phyloP scores from a whole-genome alignment of 352 stramenopile genomes.

The Phytophthora tentaculata region DNA sequence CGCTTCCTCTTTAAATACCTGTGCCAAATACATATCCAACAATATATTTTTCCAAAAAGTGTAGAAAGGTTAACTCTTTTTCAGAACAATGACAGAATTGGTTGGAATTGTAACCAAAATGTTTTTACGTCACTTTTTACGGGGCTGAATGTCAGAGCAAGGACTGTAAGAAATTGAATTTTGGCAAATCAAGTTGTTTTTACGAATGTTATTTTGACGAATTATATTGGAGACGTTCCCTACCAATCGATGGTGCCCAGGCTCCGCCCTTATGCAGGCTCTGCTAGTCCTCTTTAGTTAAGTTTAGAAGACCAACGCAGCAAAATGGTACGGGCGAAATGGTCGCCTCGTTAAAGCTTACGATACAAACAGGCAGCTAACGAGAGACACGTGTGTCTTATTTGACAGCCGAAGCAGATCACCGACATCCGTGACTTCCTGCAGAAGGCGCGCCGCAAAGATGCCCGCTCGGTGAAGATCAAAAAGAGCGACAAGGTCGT shows the following conservation, averaged over 20 bases:
- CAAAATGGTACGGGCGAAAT: constrained; percentile 70
- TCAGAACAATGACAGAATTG: no score
- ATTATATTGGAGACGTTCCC: constrained; percentile 5
- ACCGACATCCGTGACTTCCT: constrained; percentile 99
- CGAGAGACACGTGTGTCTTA: constrained; percentile 7
- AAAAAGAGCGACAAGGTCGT: constrained; percentile 97
- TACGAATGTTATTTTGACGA: constrained; percentile 13
- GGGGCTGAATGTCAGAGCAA: no score
- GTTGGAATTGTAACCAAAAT: no score
- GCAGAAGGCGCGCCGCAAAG: constrained; percentile 97
- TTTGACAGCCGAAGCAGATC: constrained; percentile 96
- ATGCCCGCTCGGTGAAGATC: constrained; percentile 99
- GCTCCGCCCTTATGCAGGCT: constrained; percentile 30
- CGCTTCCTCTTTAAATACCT: no score
- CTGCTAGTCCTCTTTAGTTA: constrained; percentile 66
- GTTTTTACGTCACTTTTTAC: constrained; percentile 6
- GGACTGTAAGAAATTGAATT: background rate
- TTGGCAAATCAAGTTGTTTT: constrained; percentile 14
- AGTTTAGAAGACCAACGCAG: constrained; percentile 90
- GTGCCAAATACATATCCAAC: no score
- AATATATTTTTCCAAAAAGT: no score
- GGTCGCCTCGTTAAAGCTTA: background rate
- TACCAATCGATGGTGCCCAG: constrained; percentile 17
- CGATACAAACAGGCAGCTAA: constrained; percentile 13
- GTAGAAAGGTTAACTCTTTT: no score